Evolutionary conservation across 108 stramenopile genomes (phyloP), one percentile per base, ranked within the genome.

Genomic region (Discostella pseudostelligera): DNA sequence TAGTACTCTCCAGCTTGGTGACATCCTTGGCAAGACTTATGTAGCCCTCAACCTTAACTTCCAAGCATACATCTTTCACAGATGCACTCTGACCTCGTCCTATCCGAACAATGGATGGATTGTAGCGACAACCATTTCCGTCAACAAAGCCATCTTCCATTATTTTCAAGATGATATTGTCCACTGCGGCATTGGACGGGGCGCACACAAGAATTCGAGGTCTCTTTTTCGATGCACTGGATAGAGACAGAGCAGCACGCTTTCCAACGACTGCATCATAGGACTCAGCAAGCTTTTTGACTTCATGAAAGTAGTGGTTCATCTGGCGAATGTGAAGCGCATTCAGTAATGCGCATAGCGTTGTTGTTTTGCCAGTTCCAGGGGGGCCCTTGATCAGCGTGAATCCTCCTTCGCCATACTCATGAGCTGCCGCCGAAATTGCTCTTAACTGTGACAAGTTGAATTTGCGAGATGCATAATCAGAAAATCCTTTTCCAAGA

Each of bases 121-220:
- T 94, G 78, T 99, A 99, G 24, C 87, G 69, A 56, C 64, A 50
- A 0, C 94, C 96, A 43, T 72, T 73, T n/a, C 98, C 97, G 65
- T 98, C 99, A 2, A 92, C 59, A 55, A 99, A 98, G 32, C 94
- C 92, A 49, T 87, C 87, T 39, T 81, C 79, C 84, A 97, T 83
- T 51, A 99, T 91, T 58, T 96, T 96, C 19, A 90, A 53, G 17
- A 98, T 86, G 19, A 99, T 82, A 63, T 98, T 97, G 79, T 99
- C 99, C 11, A 99, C 97, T 2, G 97, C 99, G 8, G 92, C 94
- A 78, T 99, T 99, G 44, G 90, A 92, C 0, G 98, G 99, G 7
- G 99, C 98, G 59, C 89, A 91, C 9, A 99, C 95, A 24, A 99
- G 80, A 13, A 93, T 76, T 35, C 92, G 62, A 21, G 92, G 92